Evolutionary conservation across 2,329 filamentous ascomycete species (phyloP), one percentile per base, ranked within the genome.

Genomic region (Diaporthe helianthi): DNA sequence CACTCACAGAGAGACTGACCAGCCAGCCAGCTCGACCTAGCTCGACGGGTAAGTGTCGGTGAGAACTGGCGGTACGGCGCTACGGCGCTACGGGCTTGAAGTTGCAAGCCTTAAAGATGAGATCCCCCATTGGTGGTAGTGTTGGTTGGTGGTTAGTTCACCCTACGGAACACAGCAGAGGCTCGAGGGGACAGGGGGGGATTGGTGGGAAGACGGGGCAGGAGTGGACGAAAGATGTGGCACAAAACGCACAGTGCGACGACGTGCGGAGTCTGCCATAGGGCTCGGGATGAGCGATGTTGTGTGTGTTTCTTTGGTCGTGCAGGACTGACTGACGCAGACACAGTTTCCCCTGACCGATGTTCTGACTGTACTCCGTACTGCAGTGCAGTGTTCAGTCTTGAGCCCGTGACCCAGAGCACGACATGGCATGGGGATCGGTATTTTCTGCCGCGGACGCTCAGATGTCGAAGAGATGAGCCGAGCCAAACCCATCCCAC

Each of bases 21-120:
- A 19, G 19, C 41, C 10, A 5, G 41, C 41, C 19, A 19, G 19
- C 41, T n/a, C 17, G 41, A n/a, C n/a, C 44, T 63, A 63, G 44
- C 58, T 49, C n/a, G 58, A 49, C 58, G 67, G 61, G 15, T 58
- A 65, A 66, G 24, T 36, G 61, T 66, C 61, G 67, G 67, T 69
- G 67, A 49, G 65, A 54, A 55, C 17, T 46, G 60, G 49, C 61
- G 54, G 54, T 29, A 58, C 54, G 19, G 24, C 22, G 44, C 4
- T 15, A 33, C 7, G 58, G 58, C 58, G 58, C 58, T 63, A 63
- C 44, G 58, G 29, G 41, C 24, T 22, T 22, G 58, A 61, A 22
- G 29, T 63, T 36, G 58, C 58, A 49, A 63, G 44, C 58, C 58
- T 36, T 49, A 44, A 24, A 33, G 29, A 33, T 31, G 58, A 36